phyloP scores from a whole-genome alignment of 306 rosid species.

The Sophora flavescens region DNA sequence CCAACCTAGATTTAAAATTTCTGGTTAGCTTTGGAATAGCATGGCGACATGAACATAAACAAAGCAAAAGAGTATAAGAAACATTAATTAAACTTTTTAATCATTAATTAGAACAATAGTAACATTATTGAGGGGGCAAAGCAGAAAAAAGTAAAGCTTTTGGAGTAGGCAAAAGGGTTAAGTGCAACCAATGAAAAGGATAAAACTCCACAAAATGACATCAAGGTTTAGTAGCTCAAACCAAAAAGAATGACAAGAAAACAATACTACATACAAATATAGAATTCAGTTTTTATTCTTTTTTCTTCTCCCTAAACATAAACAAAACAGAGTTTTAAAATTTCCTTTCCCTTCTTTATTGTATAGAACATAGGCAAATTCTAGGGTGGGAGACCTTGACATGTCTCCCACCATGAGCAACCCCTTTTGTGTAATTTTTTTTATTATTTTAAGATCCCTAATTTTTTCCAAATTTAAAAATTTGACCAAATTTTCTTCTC shows the following conservation, averaged over 20 bases:
- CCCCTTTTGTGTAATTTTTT: too few relatives aligned
- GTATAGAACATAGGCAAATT: background rate
- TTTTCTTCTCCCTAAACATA: background rate
- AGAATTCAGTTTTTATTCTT: background rate
- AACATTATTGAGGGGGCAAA: slow-evolving; percentile 54
- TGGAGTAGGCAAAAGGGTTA: slow-evolving; percentile 64
- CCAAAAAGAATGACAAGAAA: slow-evolving; percentile 47
- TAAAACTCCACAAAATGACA: slow-evolving; percentile 60
- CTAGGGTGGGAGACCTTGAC: too few relatives aligned
- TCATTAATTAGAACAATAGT: slow-evolving; percentile 45
- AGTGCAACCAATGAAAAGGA: slow-evolving; percentile 56
- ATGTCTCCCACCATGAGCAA: too few relatives aligned
- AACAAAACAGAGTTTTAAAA: background rate
- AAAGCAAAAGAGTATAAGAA: slow-evolving; percentile 35
- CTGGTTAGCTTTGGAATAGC: slow-evolving; percentile 42
- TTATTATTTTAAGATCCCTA: too few relatives aligned
- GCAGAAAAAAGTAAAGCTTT: slow-evolving; percentile 24
- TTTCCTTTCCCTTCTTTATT: background rate
- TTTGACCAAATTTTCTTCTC: too few relatives aligned
- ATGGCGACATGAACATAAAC: slow-evolving; percentile 41
- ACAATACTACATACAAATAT: slow-evolving; percentile 1
- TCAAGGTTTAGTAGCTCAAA: slow-evolving; percentile 69
- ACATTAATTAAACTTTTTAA: slow-evolving; percentile 16
- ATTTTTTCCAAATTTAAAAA: too few relatives aligned
- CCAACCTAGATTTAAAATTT: slow-evolving; percentile 33